phyloP scores from a whole-genome alignment of 495 filamentous ascomycete species.

The Neurospora sp. region DNA sequence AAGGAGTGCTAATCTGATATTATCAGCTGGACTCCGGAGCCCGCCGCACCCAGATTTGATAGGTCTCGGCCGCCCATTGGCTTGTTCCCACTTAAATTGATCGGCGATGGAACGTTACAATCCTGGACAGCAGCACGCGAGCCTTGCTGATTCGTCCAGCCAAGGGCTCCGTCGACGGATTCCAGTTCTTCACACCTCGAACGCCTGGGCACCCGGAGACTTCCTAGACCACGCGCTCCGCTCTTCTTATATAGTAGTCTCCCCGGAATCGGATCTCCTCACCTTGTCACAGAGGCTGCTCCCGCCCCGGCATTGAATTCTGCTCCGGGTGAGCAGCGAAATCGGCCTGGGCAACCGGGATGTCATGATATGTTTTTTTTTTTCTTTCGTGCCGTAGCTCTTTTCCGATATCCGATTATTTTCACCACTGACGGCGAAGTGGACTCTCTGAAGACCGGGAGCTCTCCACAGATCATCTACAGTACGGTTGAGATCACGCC shows the following conservation, averaged over 20 bases:
- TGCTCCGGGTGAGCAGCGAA: neutral
- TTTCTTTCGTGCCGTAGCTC: neutral
- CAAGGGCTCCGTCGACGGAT: neutral
- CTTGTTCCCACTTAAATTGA: neutral
- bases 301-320: neutral
- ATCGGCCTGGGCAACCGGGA: neutral
- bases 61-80: neutral
- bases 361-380: neutral
- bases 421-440: neutral
- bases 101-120: neutral
- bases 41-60: neutral
- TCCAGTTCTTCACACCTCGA: neutral
- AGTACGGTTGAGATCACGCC: neutral
- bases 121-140: neutral
- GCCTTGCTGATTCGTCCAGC: neutral
- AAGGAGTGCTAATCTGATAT: neutral
- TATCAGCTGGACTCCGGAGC: neutral
- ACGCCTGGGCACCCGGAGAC: neutral
- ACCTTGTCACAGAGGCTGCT: neutral
- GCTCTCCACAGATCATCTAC: neutral
- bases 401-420: neutral
- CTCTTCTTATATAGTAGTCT: neutral
- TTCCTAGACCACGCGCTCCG: neutral
- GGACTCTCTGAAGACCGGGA: neutral
- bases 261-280: neutral